Evolutionary conservation across 2,329 filamentous ascomycete species (phyloP).

Genomic region (Aspergillus awamori): DNA sequence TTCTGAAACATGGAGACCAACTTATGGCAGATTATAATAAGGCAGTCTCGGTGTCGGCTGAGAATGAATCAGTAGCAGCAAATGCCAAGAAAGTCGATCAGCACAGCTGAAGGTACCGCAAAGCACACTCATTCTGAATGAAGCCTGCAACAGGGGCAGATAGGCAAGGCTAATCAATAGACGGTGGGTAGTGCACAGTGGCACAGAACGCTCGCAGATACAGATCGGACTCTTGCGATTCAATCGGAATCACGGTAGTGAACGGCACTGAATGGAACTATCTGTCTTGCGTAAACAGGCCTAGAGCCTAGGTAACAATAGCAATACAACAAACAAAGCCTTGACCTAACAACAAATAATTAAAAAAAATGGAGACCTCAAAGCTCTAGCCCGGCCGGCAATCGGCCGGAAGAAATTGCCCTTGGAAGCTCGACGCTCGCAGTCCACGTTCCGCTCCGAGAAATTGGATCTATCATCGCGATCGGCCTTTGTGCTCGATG

Average conservation of each 20-base stretch:
- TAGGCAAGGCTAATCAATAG: neutral
- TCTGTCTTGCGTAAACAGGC: neutral
- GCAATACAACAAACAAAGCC: neutral
- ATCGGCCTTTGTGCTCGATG: neutral
- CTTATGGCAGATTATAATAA: neutral
- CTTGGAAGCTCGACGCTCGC: neutral
- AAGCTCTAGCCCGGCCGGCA: neutral
- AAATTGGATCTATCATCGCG: conserved; percentile 1
- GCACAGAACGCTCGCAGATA: neutral
- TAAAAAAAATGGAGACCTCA: neutral
- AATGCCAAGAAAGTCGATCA: neutral
- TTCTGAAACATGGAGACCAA: neutral
- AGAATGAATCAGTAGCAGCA: neutral
- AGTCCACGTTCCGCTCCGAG: neutral
- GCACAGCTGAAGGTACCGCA: neutral
- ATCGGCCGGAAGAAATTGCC: neutral
- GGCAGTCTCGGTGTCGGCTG: neutral
- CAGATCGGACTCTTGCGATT: neutral
- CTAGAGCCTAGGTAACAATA: neutral
- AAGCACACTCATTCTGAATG: neutral
- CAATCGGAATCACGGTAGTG: neutral
- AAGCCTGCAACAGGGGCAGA: neutral
- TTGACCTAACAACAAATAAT: neutral
- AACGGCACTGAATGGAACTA: neutral
- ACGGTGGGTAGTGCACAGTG: neutral